Conservation (phyloP, 2,329 filamentous ascomycete genomes). For the Neofusicoccum sp. region DNA sequence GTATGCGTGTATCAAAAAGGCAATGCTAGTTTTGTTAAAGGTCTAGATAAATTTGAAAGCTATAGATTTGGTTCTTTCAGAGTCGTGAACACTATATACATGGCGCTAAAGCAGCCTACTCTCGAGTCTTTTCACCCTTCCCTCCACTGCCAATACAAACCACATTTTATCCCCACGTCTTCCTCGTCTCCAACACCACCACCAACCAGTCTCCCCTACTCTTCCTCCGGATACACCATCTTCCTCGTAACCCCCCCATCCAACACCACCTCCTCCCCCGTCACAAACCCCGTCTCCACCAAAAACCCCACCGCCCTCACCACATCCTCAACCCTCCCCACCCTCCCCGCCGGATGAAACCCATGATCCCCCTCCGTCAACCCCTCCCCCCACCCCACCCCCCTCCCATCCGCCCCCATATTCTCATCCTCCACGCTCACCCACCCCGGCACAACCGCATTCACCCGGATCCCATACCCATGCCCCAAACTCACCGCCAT, state of each 20-base stretch:
- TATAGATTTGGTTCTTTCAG: neutral
- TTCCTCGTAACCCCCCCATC: constrained; percentile 51
- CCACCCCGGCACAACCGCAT: constrained; percentile 56
- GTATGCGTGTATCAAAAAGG: too few relatives aligned
- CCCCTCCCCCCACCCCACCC: constrained; percentile 49
- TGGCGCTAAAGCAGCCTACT: too few relatives aligned
- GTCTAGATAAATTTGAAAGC: neutral
- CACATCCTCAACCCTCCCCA: constrained; percentile 54
- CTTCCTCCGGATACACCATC: constrained; percentile 47
- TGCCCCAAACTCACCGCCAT: constrained; percentile 51
- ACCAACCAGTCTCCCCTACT: neutral
- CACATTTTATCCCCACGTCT: too few relatives aligned
- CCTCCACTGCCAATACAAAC: too few relatives aligned
- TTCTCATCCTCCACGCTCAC: constrained; percentile 53
- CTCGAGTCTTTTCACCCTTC: too few relatives aligned
- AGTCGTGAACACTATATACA: too few relatives aligned
- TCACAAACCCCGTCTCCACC: constrained; percentile 44
- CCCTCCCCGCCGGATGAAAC: constrained; percentile 55
- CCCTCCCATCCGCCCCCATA: constrained; percentile 44
- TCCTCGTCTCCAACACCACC: neutral
- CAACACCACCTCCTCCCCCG: constrained; percentile 50
- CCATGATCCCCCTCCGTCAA: constrained; percentile 48
- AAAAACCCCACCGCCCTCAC: constrained; percentile 45
- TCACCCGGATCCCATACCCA: constrained; percentile 49
- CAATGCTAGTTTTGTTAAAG: neutral